Evolutionary conservation across 2,329 filamentous ascomycete species (phyloP).

Genomic region (Cercospora beticola): DNA sequence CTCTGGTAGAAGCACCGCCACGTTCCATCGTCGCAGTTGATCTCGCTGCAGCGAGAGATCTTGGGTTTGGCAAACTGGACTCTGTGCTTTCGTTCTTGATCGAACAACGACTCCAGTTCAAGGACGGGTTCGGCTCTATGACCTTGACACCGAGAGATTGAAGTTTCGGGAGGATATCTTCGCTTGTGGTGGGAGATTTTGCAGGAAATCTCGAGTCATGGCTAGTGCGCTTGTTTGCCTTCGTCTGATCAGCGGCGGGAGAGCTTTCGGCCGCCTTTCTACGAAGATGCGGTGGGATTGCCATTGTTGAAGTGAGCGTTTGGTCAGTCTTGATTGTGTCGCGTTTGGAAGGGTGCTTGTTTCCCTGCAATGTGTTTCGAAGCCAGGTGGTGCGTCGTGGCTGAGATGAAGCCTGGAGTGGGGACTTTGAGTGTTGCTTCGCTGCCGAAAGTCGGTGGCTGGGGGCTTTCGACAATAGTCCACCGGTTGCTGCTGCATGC

Average conservation of each 20-base stretch:
- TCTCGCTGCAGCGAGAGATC: not conserved
- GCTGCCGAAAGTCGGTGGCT: not conserved
- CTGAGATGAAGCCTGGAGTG: not conserved
- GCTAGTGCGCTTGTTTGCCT: not conserved
- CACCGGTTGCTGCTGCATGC: not conserved
- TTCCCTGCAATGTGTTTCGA: not conserved
- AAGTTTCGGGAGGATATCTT: not conserved
- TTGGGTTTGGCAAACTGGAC: slow-evolving; percentile 19
- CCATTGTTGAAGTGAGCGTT: not conserved
- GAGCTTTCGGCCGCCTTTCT: not conserved
- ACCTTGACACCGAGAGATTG: slow-evolving; percentile 2
- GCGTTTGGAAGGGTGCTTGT: not conserved
- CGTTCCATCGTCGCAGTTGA: not conserved
- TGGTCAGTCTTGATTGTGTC: not conserved
- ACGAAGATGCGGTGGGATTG: slow-evolving; percentile 16
- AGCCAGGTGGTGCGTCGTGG: slow-evolving; percentile 1
- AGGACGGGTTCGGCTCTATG: not conserved
- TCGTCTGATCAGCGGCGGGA: not conserved
- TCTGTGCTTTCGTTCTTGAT: not conserved
- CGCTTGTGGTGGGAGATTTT: not conserved
- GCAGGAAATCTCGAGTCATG: not conserved
- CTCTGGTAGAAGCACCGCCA: not conserved
- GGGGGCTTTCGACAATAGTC: slow-evolving; percentile 1
- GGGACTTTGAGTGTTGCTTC: not conserved
- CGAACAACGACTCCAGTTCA: not conserved